Evolutionary conservation across 2,329 filamentous ascomycete genomes (phyloP), one percentile per base, ranked within the genome.

Genomic region (Neofusicoccum laricinum): DNA sequence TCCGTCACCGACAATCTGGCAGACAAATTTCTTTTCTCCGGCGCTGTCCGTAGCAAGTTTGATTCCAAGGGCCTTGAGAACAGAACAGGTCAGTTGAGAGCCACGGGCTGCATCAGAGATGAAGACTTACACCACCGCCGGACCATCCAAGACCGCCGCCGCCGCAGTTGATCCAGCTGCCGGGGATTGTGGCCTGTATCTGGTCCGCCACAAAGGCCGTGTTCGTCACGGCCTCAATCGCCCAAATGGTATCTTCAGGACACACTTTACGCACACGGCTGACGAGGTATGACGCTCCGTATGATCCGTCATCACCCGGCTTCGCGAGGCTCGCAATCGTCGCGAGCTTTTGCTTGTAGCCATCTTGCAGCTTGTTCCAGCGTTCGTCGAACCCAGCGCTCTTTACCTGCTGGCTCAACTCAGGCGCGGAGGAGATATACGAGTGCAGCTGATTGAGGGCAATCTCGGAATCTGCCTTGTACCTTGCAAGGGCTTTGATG

Each of bases 81-180:
- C 1, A 17, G 40, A 25, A 17, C 4, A 8, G 17, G 59, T 66
- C 25, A 64, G 51, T 19, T 15, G 15, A 32, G 36, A 36, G 14
- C 25, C 12, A 34, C 11, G 48, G 4, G 2, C 11, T 4, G 11
- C 10, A 25, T 25, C 15, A 12, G 30, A n/a, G 8, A 10, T 81
- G 58, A 49, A 12, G 19, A 62, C 66, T 40, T 62, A 67, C 66
- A 32, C 70, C 91, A 14, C 91, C 91, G 14, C 90, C 91, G 11
- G 87, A 90, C 91, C 91, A 94, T 1, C 91, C 91, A 0, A 94
- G 85, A 2, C 91, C 91, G 14, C 90, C 91, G 0, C 89, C 91
- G 1, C 91, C 91, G 72, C 90, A 93, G 74, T 93, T 93, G 71
- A 94, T 86, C 89, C 89, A 93, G 0, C 86, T 87, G 0, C 90